A percentile compares a stretch with the other conserved stretches of the same genome.
Evolutionary conservation across 306 rosid genomes (phyloP).

Genomic region (Pyrus betulifolia): DNA sequence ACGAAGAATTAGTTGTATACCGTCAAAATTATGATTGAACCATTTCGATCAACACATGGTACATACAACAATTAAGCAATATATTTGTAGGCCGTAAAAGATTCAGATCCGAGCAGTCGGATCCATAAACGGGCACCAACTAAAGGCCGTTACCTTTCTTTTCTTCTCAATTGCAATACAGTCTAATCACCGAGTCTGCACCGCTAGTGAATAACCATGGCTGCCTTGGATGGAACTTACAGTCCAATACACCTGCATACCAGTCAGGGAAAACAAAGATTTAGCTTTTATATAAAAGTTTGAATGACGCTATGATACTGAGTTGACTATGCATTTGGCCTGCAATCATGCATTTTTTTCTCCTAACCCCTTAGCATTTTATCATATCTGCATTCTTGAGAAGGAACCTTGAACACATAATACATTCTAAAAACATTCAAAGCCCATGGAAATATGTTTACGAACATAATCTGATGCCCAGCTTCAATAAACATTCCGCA

Average conservation of each 20-base stretch:
- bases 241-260: conserved; percentile 77
- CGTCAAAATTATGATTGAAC: neutral
- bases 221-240: conserved; percentile 90
- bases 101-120: neutral
- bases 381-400: neutral
- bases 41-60: neutral
- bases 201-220: conserved; percentile 94
- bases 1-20: neutral
- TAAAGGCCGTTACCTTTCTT: neutral
- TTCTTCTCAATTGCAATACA: conserved; percentile 48
- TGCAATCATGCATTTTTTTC: neutral
- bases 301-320: neutral
- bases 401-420: neutral
- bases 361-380: neutral
- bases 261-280: neutral
- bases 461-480: neutral
- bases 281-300: neutral
- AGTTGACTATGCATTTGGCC: neutral
- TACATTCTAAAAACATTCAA: neutral
- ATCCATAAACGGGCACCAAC: neutral
- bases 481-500: neutral
- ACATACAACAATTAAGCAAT: neutral
- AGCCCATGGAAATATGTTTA: neutral
- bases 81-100: neutral
- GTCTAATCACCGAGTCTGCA: conserved; percentile 71